phyloP scores from a whole-genome alignment of 228 moss, liverwort and hornwort genomes.

The Sphagnum fallax region DNA sequence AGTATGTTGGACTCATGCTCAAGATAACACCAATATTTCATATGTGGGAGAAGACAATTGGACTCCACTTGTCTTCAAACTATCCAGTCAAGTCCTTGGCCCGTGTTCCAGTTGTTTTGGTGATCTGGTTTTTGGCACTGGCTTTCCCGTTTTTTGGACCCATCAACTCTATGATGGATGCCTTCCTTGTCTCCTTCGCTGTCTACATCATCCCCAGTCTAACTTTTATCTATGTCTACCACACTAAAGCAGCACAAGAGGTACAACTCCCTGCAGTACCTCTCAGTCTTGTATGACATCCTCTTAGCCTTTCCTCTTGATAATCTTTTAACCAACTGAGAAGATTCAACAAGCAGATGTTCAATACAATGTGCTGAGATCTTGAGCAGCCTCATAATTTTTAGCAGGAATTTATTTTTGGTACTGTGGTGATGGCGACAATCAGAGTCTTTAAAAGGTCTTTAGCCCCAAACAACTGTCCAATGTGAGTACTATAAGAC shows the following conservation, averaged over 20 bases:
- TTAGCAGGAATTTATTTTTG: no score
- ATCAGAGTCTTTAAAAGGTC: background rate
- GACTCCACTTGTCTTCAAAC: slow-evolving; percentile 8
- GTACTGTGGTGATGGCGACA: no score
- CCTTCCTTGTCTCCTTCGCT: slow-evolving; percentile 17
- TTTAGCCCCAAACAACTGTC: background rate
- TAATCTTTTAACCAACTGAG: background rate
- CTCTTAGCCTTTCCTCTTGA: background rate
- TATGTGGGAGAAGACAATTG: slow-evolving; percentile 16
- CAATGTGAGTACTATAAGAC: background rate
- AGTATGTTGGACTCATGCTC: slow-evolving; percentile 18
- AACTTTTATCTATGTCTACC: slow-evolving; percentile 11
- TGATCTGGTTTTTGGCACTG: slow-evolving; percentile 22
- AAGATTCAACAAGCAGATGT: background rate
- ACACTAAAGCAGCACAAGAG: slow-evolving; percentile 10
- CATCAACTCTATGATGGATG: slow-evolving; percentile 27
- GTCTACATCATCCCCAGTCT: slow-evolving; percentile 25
- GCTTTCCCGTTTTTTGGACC: slow-evolving; percentile 33
- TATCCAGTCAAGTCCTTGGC: slow-evolving; percentile 7
- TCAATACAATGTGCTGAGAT: background rate
- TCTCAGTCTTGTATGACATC: background rate
- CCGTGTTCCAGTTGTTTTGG: slow-evolving; percentile 17
- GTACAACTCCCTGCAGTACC: background rate
- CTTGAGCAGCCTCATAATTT: no score
- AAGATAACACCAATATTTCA: slow-evolving; percentile 20